Evolutionary conservation across 176 grass and related monocot species (phyloP), one percentile per base, ranked within the genome.

Genomic region (Juncus effusus): DNA sequence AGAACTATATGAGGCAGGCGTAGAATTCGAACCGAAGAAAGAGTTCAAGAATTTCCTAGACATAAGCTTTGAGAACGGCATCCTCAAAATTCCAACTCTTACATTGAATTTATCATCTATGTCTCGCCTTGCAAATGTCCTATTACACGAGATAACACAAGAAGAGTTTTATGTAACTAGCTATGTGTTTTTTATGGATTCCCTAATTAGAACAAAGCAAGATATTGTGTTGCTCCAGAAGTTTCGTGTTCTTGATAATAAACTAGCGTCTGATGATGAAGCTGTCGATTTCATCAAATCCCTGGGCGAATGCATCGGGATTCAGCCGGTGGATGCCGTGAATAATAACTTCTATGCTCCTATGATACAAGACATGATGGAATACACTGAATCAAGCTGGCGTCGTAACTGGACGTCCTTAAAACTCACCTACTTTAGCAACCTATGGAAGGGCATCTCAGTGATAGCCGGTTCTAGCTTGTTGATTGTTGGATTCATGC

Each of bases 21-120:
- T 74, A 16, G 62, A 40, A 38, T 74, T 74, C 60, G 62, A 53
- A 41, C n/a, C n/a, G 16, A 74, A 74, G 16, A 38, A 70, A 70
- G 38, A 44, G 6, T 53, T 53, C 40, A 10, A n/a, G 36, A 53
- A 70, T 0, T n/a, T 56, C n/a, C 54, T 70, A 16, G 37, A 70
- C 66, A 55, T 70, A 40, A 70, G 47, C 1, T 70, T 70, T 47
- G 44, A 47, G 9, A 47, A 47, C 9, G 44, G 44, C 44, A 47
- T 9, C 9, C 4, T 47, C 44, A 49, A 70, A 38, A 70, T 70
- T 54, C 66, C 66, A 13, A 39, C 4, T 14, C 51, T 70, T 0
- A 50, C 66, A 4, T 54, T 70, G 2, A 49, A 70, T 55, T 70
- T 49, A 5, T 15, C 19, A 7, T 36, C 36, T 36, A 55, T 36